phyloP scores from a whole-genome alignment of 2,329 filamentous ascomycete genomes.

The Sclerotiophoma versabilis region DNA sequence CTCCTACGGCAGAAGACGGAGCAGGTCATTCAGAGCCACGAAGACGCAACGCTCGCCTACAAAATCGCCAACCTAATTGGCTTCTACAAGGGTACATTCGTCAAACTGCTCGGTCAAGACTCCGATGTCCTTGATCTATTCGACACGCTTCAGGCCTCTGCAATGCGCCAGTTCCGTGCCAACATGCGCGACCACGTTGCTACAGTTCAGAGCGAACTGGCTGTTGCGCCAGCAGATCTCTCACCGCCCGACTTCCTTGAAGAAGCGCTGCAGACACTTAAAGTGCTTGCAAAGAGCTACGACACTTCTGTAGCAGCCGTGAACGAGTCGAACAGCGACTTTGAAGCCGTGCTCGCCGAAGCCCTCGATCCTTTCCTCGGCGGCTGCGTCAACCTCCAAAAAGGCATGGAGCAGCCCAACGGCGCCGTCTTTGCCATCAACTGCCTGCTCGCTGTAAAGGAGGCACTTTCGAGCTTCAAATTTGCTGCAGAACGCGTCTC shows the following conservation, averaged over 20 bases:
- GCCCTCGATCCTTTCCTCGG: conserved; percentile 86
- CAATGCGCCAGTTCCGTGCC: conserved; percentile 80
- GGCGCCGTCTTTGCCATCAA: conserved; percentile 76
- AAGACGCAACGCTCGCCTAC: conserved; percentile 87
- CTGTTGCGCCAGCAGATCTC: conserved; percentile 74
- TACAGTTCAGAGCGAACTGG: conserved; percentile 74
- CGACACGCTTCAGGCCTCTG: conserved; percentile 73
- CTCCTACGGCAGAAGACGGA: conserved; percentile 90
- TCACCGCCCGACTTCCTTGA: conserved; percentile 80
- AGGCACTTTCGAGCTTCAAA: conserved; percentile 64
- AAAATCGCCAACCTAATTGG: conserved; percentile 86
- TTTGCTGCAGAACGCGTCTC: conserved; percentile 67
- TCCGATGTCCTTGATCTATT: conserved; percentile 76
- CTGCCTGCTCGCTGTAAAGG: conserved; percentile 67
- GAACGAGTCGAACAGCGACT: conserved; percentile 68
- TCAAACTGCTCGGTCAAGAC: conserved; percentile 74
- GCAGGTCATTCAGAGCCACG: conserved; percentile 89
- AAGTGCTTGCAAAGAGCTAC: conserved; percentile 82
- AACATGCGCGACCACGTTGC: conserved; percentile 82
- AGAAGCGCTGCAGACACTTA: conserved; percentile 80
- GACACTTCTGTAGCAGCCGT: conserved; percentile 74
- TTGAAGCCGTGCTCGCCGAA: conserved; percentile 76
- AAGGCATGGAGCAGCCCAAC: conserved; percentile 64
- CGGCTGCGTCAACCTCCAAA: conserved; percentile 74
- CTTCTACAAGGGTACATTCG: conserved; percentile 88